phyloP scores from a whole-genome alignment of 208 protist genomes.

The Crithidia mellificae region DNA sequence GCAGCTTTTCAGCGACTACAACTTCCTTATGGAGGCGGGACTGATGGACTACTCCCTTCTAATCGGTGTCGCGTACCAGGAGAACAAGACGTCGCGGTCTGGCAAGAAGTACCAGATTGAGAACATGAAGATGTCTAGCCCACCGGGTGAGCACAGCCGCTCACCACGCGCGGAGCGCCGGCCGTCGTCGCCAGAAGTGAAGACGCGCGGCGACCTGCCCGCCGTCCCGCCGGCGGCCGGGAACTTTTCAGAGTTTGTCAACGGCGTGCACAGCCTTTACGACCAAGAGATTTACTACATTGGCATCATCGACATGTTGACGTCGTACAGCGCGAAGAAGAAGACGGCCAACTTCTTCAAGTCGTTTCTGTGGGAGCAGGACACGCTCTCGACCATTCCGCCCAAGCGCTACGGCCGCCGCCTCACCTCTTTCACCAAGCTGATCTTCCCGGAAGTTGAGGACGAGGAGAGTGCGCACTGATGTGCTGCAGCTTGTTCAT shows the following conservation, averaged over 20 bases:
- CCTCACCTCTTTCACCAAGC: conserved; percentile 60
- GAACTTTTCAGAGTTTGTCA: conserved; percentile 43
- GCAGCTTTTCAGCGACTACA: conserved; percentile 65
- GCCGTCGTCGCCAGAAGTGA: conserved; percentile 10
- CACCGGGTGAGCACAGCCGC: not conserved
- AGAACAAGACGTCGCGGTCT: conserved; percentile 46
- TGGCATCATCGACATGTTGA: conserved; percentile 89
- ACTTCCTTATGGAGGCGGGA: conserved; percentile 47
- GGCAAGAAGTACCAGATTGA: conserved; percentile 45
- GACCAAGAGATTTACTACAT: conserved; percentile 87
- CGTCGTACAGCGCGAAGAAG: conserved; percentile 82
- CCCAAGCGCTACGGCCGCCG: conserved; percentile 60
- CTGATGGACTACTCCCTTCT: conserved; percentile 91
- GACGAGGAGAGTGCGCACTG: conserved; percentile 1
- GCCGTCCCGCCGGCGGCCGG: not conserved
- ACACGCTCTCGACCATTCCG: conserved; percentile 81
- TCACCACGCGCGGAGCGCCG: conserved; percentile 22
- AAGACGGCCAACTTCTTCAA: conserved; percentile 87
- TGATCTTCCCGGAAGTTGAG: conserved; percentile 67
- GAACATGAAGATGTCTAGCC: conserved; percentile 42
- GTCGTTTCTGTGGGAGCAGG: conserved; percentile 75
- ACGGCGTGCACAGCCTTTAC: conserved; percentile 62
- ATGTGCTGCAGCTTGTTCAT: no score
- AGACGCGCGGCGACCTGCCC: not conserved
- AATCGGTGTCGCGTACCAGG: conserved; percentile 79